Conservation (phyloP, 2,329 filamentous ascomycete genomes). For the Furcasterigmium furcatum region DNA sequence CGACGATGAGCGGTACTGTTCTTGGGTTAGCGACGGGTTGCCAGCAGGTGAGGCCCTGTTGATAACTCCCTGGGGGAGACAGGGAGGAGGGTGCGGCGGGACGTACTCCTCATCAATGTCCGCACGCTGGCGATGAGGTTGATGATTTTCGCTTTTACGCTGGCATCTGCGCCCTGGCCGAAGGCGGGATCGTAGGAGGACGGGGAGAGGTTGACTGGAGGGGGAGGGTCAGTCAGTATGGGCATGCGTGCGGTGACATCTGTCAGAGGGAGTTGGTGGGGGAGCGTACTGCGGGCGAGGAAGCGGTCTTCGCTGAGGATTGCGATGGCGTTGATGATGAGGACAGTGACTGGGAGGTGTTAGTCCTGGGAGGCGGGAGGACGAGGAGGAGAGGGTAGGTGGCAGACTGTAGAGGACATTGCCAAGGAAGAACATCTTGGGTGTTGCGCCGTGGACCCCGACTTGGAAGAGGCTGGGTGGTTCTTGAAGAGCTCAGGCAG, state of each 20-base stretch:
- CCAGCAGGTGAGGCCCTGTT: too few relatives aligned
- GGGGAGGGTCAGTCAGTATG: background rate
- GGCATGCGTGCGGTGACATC: too few relatives aligned
- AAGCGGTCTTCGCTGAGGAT: constrained; percentile 94
- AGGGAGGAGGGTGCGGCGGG: too few relatives aligned
- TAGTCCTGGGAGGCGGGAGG: background rate
- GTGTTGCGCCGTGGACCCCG: background rate
- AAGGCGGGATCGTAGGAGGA: constrained; percentile 72
- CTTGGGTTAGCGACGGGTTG: too few relatives aligned
- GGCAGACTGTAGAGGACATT: constrained; percentile 67
- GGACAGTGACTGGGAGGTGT: constrained; percentile 59
- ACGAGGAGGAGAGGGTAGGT: background rate
- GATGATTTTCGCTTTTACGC: constrained; percentile 82
- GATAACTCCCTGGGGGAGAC: too few relatives aligned
- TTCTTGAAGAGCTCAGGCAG: background rate
- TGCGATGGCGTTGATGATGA: constrained; percentile 90
- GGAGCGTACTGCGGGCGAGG: constrained; percentile 60
- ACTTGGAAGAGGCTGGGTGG: background rate
- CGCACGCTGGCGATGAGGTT: constrained; percentile 88
- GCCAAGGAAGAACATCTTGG: constrained; percentile 63
- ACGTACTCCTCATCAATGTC: constrained; percentile 91
- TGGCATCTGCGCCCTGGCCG: constrained; percentile 68
- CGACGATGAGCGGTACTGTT: constrained; percentile 79
- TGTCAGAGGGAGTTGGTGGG: too few relatives aligned
- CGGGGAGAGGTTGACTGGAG: constrained; percentile 71